phyloP scores from a whole-genome alignment of 1,284 basidiomycete species.

The Stereum hirsutum region DNA sequence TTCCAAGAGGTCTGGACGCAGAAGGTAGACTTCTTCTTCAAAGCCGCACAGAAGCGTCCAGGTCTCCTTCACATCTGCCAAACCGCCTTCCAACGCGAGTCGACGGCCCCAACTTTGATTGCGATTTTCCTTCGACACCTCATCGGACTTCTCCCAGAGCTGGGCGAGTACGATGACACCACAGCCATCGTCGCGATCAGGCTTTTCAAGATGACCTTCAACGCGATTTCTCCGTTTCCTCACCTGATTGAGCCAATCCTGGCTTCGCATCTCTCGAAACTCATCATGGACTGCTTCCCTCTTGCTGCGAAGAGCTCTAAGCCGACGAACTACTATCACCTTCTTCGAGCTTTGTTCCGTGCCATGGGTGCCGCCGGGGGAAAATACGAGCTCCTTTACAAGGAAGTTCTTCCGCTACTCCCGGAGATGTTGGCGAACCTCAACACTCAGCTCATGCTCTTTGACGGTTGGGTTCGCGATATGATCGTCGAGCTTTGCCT shows the following conservation, averaged over 20 bases:
- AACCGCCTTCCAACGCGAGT: constrained; percentile 77
- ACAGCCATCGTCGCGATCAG: constrained; percentile 79
- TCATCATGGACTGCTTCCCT: constrained; percentile 97
- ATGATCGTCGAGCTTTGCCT: constrained; percentile 97
- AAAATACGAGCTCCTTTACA: constrained; percentile 91
- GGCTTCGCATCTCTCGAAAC: constrained; percentile 85
- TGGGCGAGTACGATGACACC: constrained; percentile 83
- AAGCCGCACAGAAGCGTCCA: constrained; percentile 69
- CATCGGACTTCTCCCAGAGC: constrained; percentile 71
- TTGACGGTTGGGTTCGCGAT: constrained; percentile 72
- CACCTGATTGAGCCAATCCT: constrained; percentile 84
- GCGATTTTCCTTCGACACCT: constrained; percentile 89
- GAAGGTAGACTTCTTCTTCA: constrained; percentile 85
- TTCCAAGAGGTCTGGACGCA: constrained; percentile 94
- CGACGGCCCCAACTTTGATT: constrained; percentile 85
- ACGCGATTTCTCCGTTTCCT: constrained; percentile 79
- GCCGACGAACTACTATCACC: constrained; percentile 89
- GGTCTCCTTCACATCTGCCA: constrained; percentile 85
- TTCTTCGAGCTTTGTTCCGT: constrained; percentile 92
- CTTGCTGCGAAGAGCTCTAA: constrained; percentile 88
- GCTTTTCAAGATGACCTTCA: constrained; percentile 96
- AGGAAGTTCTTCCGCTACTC: constrained; percentile 92
- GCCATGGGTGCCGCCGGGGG: constrained; percentile 95
- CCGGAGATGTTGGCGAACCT: constrained; percentile 97
- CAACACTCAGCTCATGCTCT: constrained; percentile 82